A percentile compares a stretch with the other conserved stretches of the same genome.
Conservation (phyloP, 2,329 filamentous ascomycete species). For the Penicillium sp. region DNA sequence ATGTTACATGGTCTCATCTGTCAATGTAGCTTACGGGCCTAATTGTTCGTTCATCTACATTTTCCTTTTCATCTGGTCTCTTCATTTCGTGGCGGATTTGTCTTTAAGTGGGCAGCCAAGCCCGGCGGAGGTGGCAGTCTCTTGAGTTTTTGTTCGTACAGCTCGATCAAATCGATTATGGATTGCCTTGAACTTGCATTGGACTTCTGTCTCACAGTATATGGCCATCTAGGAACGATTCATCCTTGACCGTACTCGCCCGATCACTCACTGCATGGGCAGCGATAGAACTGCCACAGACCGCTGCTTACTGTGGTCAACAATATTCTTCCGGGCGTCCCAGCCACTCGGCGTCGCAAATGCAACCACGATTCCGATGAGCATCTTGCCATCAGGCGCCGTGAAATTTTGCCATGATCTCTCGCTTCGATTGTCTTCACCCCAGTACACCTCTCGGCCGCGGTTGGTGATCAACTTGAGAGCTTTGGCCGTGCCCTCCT, state of each 20-base stretch:
- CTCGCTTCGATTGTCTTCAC: neutral
- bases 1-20: slow-evolving; percentile 19
- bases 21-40: slow-evolving; percentile 19
- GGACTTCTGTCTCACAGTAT: too few relatives aligned
- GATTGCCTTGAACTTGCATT: too few relatives aligned
- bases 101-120: slow-evolving; percentile 5
- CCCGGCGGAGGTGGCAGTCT: slow-evolving; percentile 6
- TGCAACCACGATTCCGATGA: neutral
- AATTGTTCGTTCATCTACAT: slow-evolving; percentile 20
- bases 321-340: neutral
- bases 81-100: slow-evolving; percentile 14
- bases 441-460: neutral
- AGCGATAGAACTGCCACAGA: neutral
- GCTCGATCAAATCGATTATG: too few relatives aligned
- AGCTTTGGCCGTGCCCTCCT: neutral
- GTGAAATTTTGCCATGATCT: neutral
- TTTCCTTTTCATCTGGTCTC: slow-evolving; percentile 15
- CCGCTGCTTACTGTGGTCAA: neutral
- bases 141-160: too few relatives aligned
- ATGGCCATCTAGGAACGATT: too few relatives aligned
- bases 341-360: neutral
- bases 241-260: too few relatives aligned
- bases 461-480: neutral
- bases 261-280: neutral
- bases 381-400: neutral